Conservation (phyloP, 345 rosid genomes). For the Clausena lansium region DNA sequence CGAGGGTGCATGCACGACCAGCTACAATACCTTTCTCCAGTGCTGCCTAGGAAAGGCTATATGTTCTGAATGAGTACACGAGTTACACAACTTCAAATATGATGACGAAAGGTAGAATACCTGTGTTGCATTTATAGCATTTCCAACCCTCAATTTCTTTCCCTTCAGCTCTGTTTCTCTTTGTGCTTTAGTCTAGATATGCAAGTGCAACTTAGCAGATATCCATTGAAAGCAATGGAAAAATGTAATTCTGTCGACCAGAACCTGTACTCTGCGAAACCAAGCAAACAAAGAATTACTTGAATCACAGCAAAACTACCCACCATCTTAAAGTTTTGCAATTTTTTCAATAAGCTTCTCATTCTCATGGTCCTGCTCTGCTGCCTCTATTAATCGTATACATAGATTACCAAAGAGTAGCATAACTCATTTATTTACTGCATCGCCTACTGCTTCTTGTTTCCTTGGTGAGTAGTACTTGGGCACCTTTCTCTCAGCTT, state of each 20-base stretch:
- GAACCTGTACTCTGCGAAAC: not conserved
- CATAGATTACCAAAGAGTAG: too few species aligned
- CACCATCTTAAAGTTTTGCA: not conserved
- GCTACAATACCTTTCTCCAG: slow-evolving; percentile 4
- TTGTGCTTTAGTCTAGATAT: not conserved
- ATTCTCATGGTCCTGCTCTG: slow-evolving; percentile 26
- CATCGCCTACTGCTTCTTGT: too few species aligned
- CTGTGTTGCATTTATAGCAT: slow-evolving; percentile 30
- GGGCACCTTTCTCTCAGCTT: too few species aligned
- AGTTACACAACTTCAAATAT: not conserved
- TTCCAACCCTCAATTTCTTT: slow-evolving; percentile 36
- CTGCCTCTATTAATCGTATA: too few species aligned
- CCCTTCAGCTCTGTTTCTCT: slow-evolving; percentile 23
- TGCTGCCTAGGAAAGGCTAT: not conserved
- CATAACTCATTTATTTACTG: too few species aligned
- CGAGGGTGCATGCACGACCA: slow-evolving; percentile 15
- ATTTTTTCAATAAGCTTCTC: slow-evolving; percentile 8
- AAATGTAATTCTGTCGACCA: not conserved
- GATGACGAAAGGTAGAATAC: not conserved
- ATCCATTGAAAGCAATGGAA: not conserved
- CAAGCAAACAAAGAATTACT: not conserved
- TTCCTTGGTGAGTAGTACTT: too few species aligned
- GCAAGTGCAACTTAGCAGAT: not conserved
- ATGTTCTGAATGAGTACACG: not conserved
- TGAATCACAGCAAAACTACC: not conserved